Base-by-base conservation (phyloP, 371 early-diverging fungal species). In the Mucor circinelloides region DNA sequence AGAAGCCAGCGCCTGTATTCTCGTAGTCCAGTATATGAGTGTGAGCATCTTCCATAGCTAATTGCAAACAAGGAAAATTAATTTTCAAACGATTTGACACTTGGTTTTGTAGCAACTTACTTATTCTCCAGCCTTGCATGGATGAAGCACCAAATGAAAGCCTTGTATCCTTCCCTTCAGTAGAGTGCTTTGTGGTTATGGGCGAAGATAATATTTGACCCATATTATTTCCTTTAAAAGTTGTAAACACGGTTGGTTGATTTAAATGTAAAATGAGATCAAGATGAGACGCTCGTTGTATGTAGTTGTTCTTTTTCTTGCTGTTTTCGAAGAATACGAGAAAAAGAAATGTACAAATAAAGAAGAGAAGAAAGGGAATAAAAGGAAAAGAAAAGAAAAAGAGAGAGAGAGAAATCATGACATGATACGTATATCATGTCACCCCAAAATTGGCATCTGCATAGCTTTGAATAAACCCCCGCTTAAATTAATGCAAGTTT, bases 111-210 rank as follows among this genome's bases (percentile, higher is more conserved):
- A 25, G n/a, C 36, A 8, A 1, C 32, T 66, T 92, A 96, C 96
- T 92, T 72, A 95, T 89, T 77, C 99, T 86, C 99, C 99, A 98
- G 60, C 99, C 99, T 83, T 98, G 97, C 98, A 98, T 98, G 38
- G 88, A 87, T 21, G 93, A 93, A 36, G 94, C 91, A 44, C 91
- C 98, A 77, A 88, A 98, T 42, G 85, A 79, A 67, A 93, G 79
- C 36, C 93, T 87, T 38, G 89, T 82, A 78, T 94, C 92, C 25
- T 82, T 74, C 54, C 91, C 96, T 23, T 74, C 64, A 12, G 88
- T 84, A 19, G 94, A 87, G 70, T 92, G 88, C 81, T 97, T 98
- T 38, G 91, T 93, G n/a, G 87, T 89, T 54, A 97, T 85, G 58
- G 98, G 98, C 74, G 95, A 94, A 55, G 95, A 93, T 42, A 97